Evolutionary conservation across 2,329 filamentous ascomycete genomes (phyloP).

Genomic region (Aspergillus terreus): DNA sequence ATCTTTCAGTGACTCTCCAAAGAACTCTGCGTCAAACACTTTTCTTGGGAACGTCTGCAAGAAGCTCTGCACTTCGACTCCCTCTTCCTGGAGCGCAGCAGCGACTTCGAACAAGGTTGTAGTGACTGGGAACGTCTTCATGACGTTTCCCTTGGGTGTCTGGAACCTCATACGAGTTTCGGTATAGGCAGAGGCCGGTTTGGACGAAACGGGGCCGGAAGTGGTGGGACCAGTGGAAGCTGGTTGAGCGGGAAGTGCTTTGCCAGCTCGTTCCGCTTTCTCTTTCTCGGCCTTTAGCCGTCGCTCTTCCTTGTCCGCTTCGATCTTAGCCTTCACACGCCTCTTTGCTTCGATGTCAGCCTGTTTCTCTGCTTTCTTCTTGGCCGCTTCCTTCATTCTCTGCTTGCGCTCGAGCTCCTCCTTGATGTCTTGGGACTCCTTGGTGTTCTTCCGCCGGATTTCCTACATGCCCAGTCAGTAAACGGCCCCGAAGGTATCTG

Average conservation of each 20-base stretch:
- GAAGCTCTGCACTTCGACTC: slow-evolving; percentile 69
- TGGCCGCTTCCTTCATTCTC: slow-evolving; percentile 83
- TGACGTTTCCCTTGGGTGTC: slow-evolving; percentile 68
- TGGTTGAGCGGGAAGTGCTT: slow-evolving; percentile 49
- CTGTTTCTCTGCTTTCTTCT: slow-evolving; percentile 82
- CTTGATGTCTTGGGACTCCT: slow-evolving; percentile 82
- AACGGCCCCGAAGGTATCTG: neutral
- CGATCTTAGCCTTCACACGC: slow-evolving; percentile 88
- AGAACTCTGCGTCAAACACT: slow-evolving; percentile 69
- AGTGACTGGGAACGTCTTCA: slow-evolving; percentile 83
- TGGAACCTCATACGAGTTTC: slow-evolving; percentile 81
- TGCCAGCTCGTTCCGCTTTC: slow-evolving; percentile 82
- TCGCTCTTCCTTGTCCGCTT: slow-evolving; percentile 87
- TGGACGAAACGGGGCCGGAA: slow-evolving; percentile 50
- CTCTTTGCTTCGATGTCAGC: slow-evolving; percentile 83
- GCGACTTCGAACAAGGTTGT: slow-evolving; percentile 93
- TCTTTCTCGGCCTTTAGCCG: slow-evolving; percentile 79
- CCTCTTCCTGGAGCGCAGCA: slow-evolving; percentile 70
- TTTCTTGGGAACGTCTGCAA: slow-evolving; percentile 85
- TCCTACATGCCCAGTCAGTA: slow-evolving; percentile 37
- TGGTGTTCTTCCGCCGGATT: slow-evolving; percentile 81
- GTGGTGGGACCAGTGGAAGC: slow-evolving; percentile 43
- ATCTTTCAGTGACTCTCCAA: slow-evolving; percentile 89
- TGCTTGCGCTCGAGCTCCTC: slow-evolving; percentile 86
- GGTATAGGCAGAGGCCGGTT: slow-evolving; percentile 67